Conservation (phyloP, 305 asterid genomes). For the Petunia hybrid region DNA sequence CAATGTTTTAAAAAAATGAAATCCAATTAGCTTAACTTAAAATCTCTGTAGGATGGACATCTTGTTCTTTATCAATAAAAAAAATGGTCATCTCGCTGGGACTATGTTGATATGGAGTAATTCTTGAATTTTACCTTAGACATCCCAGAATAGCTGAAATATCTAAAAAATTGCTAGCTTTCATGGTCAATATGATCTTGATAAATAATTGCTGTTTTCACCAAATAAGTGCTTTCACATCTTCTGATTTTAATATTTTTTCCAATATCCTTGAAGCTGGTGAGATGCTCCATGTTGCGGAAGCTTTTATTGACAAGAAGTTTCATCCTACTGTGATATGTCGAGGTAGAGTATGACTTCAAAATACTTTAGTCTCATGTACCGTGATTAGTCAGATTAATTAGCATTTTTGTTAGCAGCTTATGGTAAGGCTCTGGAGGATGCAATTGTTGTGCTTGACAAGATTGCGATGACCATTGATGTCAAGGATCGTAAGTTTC, state of each 20-base stretch:
- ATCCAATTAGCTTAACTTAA: neutral
- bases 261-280: slow-evolving; percentile 65
- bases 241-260: neutral
- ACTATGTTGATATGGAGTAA: no score
- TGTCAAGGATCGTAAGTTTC: slow-evolving; percentile 83
- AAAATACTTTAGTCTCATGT: neutral
- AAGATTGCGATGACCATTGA: slow-evolving; percentile 88
- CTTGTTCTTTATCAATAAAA: no score
- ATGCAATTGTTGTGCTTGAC: slow-evolving; percentile 84
- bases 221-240: neutral
- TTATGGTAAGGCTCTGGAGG: slow-evolving; percentile 88
- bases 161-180: neutral
- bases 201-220: neutral
- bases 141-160: neutral
- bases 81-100: no score
- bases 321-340: slow-evolving; percentile 96
- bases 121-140: neutral
- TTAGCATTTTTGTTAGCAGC: slow-evolving; percentile 55
- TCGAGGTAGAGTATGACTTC: slow-evolving; percentile 55
- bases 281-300: slow-evolving; percentile 99
- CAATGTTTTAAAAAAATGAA: neutral
- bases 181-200: neutral
- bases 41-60: neutral
- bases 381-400: slow-evolving; percentile 14
- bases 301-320: slow-evolving; percentile 90